Evolutionary conservation across 1,139 yeast species (phyloP), one percentile per base, ranked within the genome.

Genomic region (Schizosaccharomyces versatilis): DNA sequence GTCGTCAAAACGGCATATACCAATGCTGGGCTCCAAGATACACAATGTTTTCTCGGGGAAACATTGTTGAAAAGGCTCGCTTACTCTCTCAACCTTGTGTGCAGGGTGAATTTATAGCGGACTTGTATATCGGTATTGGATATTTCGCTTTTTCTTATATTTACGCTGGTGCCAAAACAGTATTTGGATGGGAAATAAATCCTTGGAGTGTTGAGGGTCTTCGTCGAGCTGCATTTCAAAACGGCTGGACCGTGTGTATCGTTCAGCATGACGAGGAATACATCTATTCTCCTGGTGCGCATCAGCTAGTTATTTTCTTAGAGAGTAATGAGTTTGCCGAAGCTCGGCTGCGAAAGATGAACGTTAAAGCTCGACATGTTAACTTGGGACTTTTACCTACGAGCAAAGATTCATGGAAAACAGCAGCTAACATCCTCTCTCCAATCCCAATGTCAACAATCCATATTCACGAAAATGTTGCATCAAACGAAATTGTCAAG

Each of bases 1-100:
- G 74, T 1, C 67, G 71, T 1, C 95, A 85, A 63, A 84, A 85
- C 64, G 88, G 86, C 1, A 77, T 85, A 6, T 70, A 66, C 58
- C 95, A 85, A 63, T 73, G 76, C 2, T 85, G 95, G 95, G 84
- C 90, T 2, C 95, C 95, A 0, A 65, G 73, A 55, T 81, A 78
- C 63, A 84, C 94, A 10, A 85, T 85, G 95, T 85, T 85, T 64
- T 80, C 88, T 42, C 67, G 95, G n/a, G 95, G 95, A 0, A 85
- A 85, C 63, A 7, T 32, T 36, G 14, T 51, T 51, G 95, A 85
- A 63, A 85, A 85, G 65, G 74, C 78, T 14, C 67, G 95, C 24
- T 73, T 85, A 0, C 64, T 81, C 54, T 70, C 69, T 3, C 74
- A 71, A 62, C 57, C 58, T 7, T 61, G 65, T 10, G 67, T 78